Evolutionary conservation across 2,329 filamentous ascomycete genomes (phyloP).

Genomic region (Arachnomyces sp.): DNA sequence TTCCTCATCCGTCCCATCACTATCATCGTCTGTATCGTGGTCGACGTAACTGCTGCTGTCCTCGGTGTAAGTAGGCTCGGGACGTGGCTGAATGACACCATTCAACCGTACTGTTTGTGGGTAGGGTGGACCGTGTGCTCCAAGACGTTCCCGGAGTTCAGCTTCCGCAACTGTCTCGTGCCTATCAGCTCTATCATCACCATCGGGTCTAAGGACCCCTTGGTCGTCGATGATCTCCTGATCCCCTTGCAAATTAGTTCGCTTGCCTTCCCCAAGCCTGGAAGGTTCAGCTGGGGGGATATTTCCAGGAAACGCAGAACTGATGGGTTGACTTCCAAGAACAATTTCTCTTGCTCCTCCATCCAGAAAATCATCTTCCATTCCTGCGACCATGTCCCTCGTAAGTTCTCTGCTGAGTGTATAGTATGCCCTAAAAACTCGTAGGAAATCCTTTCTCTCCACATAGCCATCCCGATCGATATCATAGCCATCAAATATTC

Average conservation of each 20-base stretch:
- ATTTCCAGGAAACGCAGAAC: constrained; percentile 65
- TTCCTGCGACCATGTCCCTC: constrained; percentile 67
- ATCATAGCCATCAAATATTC: constrained; percentile 84
- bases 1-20: constrained; percentile 13
- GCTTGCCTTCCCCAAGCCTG: constrained; percentile 60
- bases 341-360: constrained; percentile 70
- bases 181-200: constrained; percentile 53
- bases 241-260: constrained; percentile 55
- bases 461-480: constrained; percentile 82
- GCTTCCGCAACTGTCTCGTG: constrained; percentile 52
- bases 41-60: constrained; percentile 7
- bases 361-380: constrained; percentile 71
- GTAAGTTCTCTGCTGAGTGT: constrained; percentile 84
- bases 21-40: constrained; percentile 6
- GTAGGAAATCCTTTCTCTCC: constrained; percentile 75
- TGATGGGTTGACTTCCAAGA: constrained; percentile 66
- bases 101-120: constrained; percentile 8
- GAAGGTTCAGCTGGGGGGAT: constrained; percentile 57
- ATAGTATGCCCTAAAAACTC: constrained; percentile 89
- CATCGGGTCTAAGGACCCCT: constrained; percentile 53
- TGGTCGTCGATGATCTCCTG: constrained; percentile 56
- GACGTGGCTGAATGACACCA: neutral
- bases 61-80: constrained; percentile 10
- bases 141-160: constrained; percentile 24
- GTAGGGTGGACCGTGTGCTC: constrained; percentile 11